These are phyloP conservation scores for Oropetium thomaeum DNA, from an alignment of 176 grass and related monocot species.

Conservation along the genomic window DNA sequence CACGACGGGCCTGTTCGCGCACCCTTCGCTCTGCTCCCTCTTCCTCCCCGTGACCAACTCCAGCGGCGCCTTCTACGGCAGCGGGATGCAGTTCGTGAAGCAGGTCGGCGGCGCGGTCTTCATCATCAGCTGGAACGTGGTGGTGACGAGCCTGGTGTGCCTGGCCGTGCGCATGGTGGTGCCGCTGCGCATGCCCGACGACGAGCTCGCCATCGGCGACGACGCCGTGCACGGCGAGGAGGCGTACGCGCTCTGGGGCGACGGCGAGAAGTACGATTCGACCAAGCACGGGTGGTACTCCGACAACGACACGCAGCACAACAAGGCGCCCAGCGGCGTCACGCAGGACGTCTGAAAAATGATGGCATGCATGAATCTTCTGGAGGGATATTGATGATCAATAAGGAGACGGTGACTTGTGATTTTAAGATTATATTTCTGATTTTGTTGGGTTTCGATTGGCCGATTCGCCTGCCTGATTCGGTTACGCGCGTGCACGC, in stretches of 20 bases:
- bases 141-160: conserved; percentile 68
- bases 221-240: conserved; percentile 92
- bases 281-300: conserved; percentile 69
- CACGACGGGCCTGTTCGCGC: conserved; percentile 83
- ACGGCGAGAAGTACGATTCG: conserved; percentile 94
- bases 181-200: conserved; percentile 88
- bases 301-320: conserved; percentile 40
- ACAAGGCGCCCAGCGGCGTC: conserved; percentile 63
- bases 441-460: neutral
- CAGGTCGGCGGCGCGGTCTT: conserved; percentile 79
- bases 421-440: neutral
- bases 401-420: neutral
- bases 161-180: conserved; percentile 38
- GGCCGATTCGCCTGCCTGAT: neutral
- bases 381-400: neutral
- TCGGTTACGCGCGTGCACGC: no score
- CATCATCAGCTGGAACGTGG: conserved; percentile 74
- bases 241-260: conserved; percentile 94
- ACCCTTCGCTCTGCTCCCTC: conserved; percentile 60
- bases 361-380: neutral
- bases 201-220: conserved; percentile 84
- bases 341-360: conserved; percentile 52
- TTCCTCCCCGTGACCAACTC: conserved; percentile 80
- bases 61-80: conserved; percentile 71
- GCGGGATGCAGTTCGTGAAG: conserved; percentile 56